These are phyloP conservation scores for Teunomyces pallodes DNA, from an alignment of 805 yeast species.

Conservation along the genomic window DNA sequence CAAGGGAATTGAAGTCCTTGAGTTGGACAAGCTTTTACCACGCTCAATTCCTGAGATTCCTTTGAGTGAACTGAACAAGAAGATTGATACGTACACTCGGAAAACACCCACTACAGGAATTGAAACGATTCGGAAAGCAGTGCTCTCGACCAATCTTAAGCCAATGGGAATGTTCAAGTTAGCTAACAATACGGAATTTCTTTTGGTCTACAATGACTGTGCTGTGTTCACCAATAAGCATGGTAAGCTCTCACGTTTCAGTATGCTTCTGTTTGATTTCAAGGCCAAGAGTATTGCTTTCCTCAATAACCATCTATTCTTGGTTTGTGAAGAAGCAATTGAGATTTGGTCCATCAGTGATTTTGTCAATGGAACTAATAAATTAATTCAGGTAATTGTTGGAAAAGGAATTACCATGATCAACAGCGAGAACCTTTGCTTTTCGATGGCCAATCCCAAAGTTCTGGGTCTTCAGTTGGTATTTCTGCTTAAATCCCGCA, in stretches of 20 bases:
- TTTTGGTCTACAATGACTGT: constrained; percentile 68
- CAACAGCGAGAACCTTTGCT: constrained; percentile 18
- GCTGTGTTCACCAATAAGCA: constrained; percentile 63
- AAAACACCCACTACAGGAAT: constrained; percentile 18
- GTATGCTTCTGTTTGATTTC: constrained; percentile 43
- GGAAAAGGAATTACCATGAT: constrained; percentile 59
- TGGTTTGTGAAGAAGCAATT: constrained; percentile 63
- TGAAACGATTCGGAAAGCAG: constrained; percentile 39
- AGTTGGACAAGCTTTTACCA: constrained; percentile 56
- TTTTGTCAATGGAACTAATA: constrained; percentile 40
- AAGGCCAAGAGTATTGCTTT: constrained; percentile 37
- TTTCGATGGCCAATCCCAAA: constrained; percentile 63
- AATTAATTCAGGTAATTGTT: constrained; percentile 64
- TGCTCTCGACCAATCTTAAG: constrained; percentile 38
- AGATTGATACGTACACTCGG: constrained; percentile 31
- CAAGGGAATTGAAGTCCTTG: constrained; percentile 64
- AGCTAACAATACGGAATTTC: constrained; percentile 46
- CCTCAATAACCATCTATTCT: constrained; percentile 29
- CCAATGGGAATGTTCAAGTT: constrained; percentile 68
- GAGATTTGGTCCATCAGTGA: constrained; percentile 65
- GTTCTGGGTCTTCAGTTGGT: constrained; percentile 61
- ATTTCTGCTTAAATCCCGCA: constrained; percentile 28
- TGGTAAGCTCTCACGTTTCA: constrained; percentile 49
- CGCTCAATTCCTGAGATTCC: constrained; percentile 57
- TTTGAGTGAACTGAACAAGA: constrained; percentile 14